Base-by-base conservation (phyloP, 2,329 filamentous ascomycete genomes). In the Curvularia eragrostidis region DNA sequence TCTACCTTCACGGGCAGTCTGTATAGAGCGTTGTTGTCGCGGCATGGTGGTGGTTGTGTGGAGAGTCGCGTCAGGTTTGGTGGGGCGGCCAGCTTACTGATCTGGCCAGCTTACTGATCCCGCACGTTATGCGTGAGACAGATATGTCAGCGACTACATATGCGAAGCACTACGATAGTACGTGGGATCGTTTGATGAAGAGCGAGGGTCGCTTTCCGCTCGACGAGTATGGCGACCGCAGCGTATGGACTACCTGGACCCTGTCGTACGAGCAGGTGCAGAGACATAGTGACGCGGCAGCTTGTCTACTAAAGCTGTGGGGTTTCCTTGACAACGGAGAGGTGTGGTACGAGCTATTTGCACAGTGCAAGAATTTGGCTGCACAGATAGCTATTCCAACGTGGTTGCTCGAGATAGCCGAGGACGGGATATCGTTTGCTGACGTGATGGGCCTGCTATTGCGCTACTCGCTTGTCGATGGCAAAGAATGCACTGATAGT, bases 151-250 rank as follows among this genome's bases (percentile, higher is more conserved):
- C 43, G 75, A 69, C 1, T 77, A 56, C 23, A 70, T 74, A 32
- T 52, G 42, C 2, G 60, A 78, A 49, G 82, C 82, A 65, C 65
- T 82, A 49, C 28, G 69, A 18, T 46, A 72, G 9, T 80, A 83
- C 59, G 38, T 76, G 51, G 59, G 65, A 43, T 74, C 69, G 44
- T 81, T 58, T 62, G 24, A 64, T 63, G 48, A 61, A 80, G 30
- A 48, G 9, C 1, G 2, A 48, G 6, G 30, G 3, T 5, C 30
- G 46, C 46, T 74, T 72, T 38, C 24, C 62, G 42, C 59, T 77
- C 0, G 39, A 54, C 18, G 63, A 67, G 23, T 78, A 79, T 43
- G 66, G 76, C 53, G 57, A 67, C 13, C 50, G 58, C 8, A 67
- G 44, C 30, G 43, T 73, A 38, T 48, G 65, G 28, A 67, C 67